Evolutionary conservation across 768 basidiomycete genomes (phyloP), one percentile per base, ranked within the genome.

Genomic region (Boletus speciosus): DNA sequence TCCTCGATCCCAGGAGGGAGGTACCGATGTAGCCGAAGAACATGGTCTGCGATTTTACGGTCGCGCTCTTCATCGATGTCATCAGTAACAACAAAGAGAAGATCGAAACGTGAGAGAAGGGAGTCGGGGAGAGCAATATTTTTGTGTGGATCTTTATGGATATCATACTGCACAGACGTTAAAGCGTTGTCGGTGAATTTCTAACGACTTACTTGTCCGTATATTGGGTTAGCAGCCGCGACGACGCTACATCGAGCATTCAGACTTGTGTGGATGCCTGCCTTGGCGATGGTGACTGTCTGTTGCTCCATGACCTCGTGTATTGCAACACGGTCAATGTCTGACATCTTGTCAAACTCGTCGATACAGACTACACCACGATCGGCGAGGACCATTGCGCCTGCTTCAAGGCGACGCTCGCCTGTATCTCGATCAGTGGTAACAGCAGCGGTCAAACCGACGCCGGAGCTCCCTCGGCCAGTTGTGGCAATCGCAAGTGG

Each of bases 231-330:
- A 34, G 97, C 97, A 35, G 97, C 97, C 21, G 97, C 97, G 47
- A 99, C 85, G 43, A 99, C 97, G 61, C 93, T 96, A 70, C 97
- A 98, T 39, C 97, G 83, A 5, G 97, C 97, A 71, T 99, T 99
- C 63, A 99, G 79, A 68, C 90, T 94, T 0, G 97, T 99, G 67
- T 98, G 97, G 60, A 99, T 99, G 54, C 97, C 97, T 12, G 97
- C 97, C 66, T 99, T 99, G 45, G 97, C 97, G 60, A 99, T 99
- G 9, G 97, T 98, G 44, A 99, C 96, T 0, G 97, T 99, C 69
- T 99, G 97, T 71, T 98, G 96, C 69, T 98, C 97, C 97, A 99
- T 99, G 67, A 98, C 97, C 82, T 99, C 97, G 74, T 99, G 97
- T 64, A 99, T 99, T 34, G 97, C 96, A 19, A 98, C 96, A 61